Base-by-base conservation (phyloP, 2,329 filamentous ascomycete species). In the Trichoderma koningiopsis region DNA sequence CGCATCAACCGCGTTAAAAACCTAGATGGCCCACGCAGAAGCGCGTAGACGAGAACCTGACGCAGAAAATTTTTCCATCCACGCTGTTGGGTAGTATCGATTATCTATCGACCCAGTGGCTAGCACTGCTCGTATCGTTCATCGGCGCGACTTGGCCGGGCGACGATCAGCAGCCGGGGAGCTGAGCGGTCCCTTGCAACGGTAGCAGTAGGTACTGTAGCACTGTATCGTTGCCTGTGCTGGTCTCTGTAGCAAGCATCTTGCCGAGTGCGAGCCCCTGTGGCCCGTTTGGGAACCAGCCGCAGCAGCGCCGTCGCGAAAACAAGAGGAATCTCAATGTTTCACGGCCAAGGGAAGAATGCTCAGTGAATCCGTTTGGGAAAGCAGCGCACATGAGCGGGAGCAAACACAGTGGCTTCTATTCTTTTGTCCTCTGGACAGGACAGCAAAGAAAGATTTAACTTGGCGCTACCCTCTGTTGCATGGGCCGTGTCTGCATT, bases 311-410 rank as follows among this genome's bases (percentile, higher is more conserved):
- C 47, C 14, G 47, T 47, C 33, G 55, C 33, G 37, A 19, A 43
- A 37, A 64, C 37, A n/a, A 58, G 40, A 67, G 55, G 64, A 67
- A 67, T 67, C 35, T 47, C 55, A 43, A 59, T 67, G 64, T 67
- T 52, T 67, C 64, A 59, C 64, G n/a, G 40, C 37, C 63, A 52
- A 29, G 55, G 49, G 27, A 65, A 47, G 53, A 49, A 66, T 66
- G 63, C 53, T 47, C 62, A 56, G 59, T 31, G 40, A 66, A 35
- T 35, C 37, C 40, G 40, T 49, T 49, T 47, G 22, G 53, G n/a
- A 58, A 31, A 66, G 40, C 27, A 49, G 4, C 33, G 49, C 61
- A 64, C 24, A 10, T 24, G 47, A 43, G 53, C 31, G 16, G 27
- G n/a, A 67, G 55, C 55, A 59, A 67, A 58, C 52, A 64, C 37